Conservation (phyloP, 2,329 filamentous ascomycete species). For the Periconia macrospinosa region DNA sequence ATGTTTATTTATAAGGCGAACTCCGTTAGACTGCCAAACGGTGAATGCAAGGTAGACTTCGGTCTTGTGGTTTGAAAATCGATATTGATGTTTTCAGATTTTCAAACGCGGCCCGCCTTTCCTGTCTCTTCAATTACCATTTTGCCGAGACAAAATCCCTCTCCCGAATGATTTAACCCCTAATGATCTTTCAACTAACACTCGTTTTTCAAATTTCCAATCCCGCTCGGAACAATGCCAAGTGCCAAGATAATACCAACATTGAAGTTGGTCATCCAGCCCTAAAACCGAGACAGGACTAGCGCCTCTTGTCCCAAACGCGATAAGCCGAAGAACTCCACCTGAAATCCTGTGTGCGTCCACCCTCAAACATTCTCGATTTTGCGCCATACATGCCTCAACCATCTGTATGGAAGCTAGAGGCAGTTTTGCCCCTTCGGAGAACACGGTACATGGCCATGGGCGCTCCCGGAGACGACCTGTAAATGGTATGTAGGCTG, state of each 20-base stretch:
- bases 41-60: too few species aligned
- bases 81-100: too few species aligned
- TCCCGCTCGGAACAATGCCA: background rate
- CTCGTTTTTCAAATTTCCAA: too few species aligned
- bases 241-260: background rate
- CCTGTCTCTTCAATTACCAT: too few species aligned
- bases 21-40: too few species aligned
- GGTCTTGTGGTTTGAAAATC: too few species aligned
- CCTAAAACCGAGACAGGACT: background rate
- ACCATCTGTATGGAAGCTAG: conserved; percentile 9
- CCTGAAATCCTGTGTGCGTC: background rate
- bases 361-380: background rate
- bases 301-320: background rate
- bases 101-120: too few species aligned
- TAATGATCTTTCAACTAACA: too few species aligned
- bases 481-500: conserved; percentile 26
- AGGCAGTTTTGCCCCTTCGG: conserved; percentile 3
- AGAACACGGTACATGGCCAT: background rate
- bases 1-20: too few species aligned
- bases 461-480: conserved; percentile 24
- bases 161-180: too few species aligned
- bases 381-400: background rate
- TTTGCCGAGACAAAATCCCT: too few species aligned
- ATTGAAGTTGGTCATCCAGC: background rate
- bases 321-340: background rate